Percentiles rank a stretch among this genome's conserved stretches.
phyloP scores from a whole-genome alignment of 169 alveolate genomes.

The Eimeria necatrix region DNA sequence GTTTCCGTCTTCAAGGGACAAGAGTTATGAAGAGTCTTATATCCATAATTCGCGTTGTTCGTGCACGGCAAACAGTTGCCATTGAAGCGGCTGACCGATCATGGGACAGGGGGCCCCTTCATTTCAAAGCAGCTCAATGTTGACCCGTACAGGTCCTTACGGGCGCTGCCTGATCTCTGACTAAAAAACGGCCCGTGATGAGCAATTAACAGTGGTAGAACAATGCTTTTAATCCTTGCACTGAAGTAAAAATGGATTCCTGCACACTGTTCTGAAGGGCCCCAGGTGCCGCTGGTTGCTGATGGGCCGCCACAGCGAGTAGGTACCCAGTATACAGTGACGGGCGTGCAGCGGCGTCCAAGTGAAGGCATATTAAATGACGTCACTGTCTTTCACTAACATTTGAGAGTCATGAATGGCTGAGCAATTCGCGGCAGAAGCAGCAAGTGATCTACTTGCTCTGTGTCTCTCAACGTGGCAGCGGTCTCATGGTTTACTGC shows the following conservation, averaged over 20 bases:
- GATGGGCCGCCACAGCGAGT: conserved; percentile 54
- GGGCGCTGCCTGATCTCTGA: not conserved
- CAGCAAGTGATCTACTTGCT: not conserved
- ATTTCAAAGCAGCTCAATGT: not conserved
- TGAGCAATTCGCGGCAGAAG: not conserved
- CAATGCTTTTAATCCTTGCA: not conserved
- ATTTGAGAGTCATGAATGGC: not conserved
- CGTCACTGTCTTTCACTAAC: not conserved
- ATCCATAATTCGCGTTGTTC: too few relatives aligned
- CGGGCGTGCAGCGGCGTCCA: conserved; percentile 3
- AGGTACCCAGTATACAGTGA: not conserved
- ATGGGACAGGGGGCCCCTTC: conserved; percentile 45
- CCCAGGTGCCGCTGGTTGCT: conserved; percentile 32
- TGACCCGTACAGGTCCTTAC: not conserved
- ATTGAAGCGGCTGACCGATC: not conserved
- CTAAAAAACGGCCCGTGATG: not conserved
- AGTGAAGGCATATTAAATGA: not conserved
- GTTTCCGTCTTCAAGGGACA: too few relatives aligned
- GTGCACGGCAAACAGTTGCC: too few relatives aligned
- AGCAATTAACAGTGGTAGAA: not conserved
- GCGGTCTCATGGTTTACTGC: conserved; percentile 41
- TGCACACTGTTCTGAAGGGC: not conserved
- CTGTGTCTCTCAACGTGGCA: conserved; percentile 45
- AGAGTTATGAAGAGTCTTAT: too few relatives aligned
- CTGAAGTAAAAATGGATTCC: not conserved